phyloP scores from a whole-genome alignment of 2,329 filamentous ascomycete species.

The Fusarium sp. region DNA sequence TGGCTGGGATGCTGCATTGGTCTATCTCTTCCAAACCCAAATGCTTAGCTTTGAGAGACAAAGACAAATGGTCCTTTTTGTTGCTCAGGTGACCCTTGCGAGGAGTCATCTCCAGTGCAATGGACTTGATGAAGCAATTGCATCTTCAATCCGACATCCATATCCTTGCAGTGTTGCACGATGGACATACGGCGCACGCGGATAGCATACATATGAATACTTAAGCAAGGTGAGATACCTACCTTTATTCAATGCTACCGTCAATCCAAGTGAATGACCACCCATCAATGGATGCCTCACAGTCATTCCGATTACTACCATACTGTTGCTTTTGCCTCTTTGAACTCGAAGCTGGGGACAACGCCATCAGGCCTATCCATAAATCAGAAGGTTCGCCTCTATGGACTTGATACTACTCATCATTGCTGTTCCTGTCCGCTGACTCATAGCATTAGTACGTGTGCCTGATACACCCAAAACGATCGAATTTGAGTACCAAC shows the following conservation, averaged over 20 bases:
- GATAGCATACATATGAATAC: neutral
- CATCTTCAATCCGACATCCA: neutral
- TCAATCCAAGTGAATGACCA: neutral
- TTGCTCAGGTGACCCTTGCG: neutral
- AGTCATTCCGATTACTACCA: neutral
- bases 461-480: neutral
- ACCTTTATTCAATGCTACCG: neutral
- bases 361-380: neutral
- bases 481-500: neutral
- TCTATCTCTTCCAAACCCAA: neutral
- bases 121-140: neutral
- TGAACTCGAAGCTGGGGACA: conserved; percentile 6
- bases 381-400: neutral
- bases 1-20: neutral
- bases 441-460: neutral
- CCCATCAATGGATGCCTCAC: neutral
- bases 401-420: neutral
- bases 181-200: neutral
- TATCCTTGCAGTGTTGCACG: neutral
- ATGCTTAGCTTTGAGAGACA: neutral
- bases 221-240: neutral
- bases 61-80: neutral
- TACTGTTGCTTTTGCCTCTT: conserved; percentile 22
- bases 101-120: neutral
- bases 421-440: neutral